Evolutionary conservation across 805 yeast species (phyloP).

Genomic region (Allodekkera sacchari): DNA sequence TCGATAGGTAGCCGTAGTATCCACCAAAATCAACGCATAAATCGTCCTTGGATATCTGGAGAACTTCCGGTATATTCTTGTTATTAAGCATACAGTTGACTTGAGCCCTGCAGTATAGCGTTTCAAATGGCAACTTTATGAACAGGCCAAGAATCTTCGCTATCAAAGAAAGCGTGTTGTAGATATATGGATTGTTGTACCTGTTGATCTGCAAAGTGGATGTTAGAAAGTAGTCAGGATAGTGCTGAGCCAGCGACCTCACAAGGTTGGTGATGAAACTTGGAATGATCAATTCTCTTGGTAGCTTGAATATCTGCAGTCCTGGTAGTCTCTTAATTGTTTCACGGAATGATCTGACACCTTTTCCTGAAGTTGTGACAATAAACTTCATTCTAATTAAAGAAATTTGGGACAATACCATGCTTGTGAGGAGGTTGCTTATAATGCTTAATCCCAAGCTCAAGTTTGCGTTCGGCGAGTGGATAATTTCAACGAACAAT

Average conservation of each 20-base stretch:
- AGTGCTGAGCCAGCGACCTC: conserved; percentile 21
- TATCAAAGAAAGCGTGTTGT: conserved; percentile 48
- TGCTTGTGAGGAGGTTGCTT: conserved; percentile 66
- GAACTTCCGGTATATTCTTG: conserved; percentile 27
- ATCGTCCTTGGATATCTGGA: conserved; percentile 37
- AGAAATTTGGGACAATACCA: conserved; percentile 72
- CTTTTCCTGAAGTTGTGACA: conserved; percentile 40
- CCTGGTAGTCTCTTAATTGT: conserved; percentile 44
- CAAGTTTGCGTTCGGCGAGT: conserved; percentile 65
- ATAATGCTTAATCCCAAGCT: conserved; percentile 61
- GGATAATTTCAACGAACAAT: conserved; percentile 70
- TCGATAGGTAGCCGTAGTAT: conserved; percentile 46
- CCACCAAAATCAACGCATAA: conserved; percentile 53
- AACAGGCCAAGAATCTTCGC: conserved; percentile 64
- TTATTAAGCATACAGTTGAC: conserved; percentile 47
- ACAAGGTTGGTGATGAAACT: conserved; percentile 33
- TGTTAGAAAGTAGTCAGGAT: conserved; percentile 48
- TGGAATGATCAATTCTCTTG: conserved; percentile 55
- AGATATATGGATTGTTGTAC: conserved; percentile 51
- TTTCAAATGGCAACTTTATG: conserved; percentile 80
- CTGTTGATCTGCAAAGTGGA: conserved; percentile 61
- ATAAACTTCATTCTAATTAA: conserved; percentile 71
- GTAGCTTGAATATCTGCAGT: conserved; percentile 36
- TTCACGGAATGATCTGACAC: conserved; percentile 61
- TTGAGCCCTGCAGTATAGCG: conserved; percentile 77